Conservation (phyloP, 176 grass and related monocot species). For the Cenchrus fungigraminus region DNA sequence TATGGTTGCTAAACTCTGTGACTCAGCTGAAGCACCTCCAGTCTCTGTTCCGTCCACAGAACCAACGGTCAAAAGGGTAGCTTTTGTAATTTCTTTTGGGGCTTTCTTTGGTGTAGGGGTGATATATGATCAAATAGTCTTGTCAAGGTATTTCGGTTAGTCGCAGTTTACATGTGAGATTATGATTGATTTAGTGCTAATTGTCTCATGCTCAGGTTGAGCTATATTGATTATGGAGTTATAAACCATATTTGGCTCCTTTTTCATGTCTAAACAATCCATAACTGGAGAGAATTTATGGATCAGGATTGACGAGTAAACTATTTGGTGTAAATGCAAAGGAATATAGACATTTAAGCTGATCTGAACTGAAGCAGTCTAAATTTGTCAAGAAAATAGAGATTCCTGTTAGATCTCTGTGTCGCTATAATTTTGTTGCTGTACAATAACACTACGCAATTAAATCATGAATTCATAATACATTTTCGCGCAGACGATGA, state of each 20-base stretch:
- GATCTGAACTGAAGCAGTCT: background rate
- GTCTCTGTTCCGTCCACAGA: background rate
- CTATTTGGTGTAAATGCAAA: background rate
- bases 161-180: background rate
- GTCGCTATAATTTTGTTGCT: background rate
- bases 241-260: background rate
- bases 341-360: background rate
- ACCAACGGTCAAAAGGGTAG: background rate
- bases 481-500: no score
- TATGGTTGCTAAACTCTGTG: background rate
- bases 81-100: constrained; percentile 8
- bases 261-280: background rate
- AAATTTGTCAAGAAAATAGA: background rate
- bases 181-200: background rate
- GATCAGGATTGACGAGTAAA: background rate
- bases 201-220: background rate
- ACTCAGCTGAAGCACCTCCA: background rate
- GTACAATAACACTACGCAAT: background rate
- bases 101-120: constrained; percentile 31
- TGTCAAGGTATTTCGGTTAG: constrained; percentile 22
- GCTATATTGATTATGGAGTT: no score
- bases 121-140: constrained; percentile 26
- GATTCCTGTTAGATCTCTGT: background rate
- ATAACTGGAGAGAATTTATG: background rate
- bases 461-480: no score